These are phyloP conservation scores for Hydnomerulius pinastri DNA, from an alignment of 768 basidiomycete species.

Conservation along the genomic window DNA sequence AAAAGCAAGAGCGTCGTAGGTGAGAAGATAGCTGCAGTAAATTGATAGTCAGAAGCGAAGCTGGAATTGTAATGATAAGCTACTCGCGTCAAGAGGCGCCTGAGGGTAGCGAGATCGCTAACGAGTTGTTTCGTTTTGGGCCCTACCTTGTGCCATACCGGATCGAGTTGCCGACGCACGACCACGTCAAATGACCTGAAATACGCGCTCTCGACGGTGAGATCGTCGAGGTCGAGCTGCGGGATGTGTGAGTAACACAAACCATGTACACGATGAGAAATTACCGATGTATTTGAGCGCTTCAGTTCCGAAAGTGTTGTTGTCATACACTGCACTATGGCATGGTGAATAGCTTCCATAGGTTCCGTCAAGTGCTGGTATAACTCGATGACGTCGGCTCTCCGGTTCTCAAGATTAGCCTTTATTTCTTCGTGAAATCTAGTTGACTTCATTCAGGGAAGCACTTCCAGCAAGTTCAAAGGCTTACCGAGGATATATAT, in stretches of 20 bases:
- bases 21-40: slow-evolving; percentile 61
- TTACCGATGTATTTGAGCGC: slow-evolving; percentile 75
- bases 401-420: slow-evolving; percentile 74
- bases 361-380: slow-evolving; percentile 80
- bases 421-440: slow-evolving; percentile 94
- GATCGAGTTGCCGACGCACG: slow-evolving; percentile 86
- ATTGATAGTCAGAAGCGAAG: not conserved
- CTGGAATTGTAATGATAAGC: not conserved
- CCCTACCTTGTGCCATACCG: slow-evolving; percentile 97
- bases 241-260: not conserved
- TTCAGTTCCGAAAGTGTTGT: slow-evolving; percentile 88
- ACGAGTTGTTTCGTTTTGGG: slow-evolving; percentile 91
- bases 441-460: not conserved
- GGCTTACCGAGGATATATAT: slow-evolving; percentile 85
- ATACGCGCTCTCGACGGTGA: slow-evolving; percentile 90
- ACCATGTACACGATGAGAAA: slow-evolving; percentile 2
- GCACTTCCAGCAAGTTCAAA: not conserved
- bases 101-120: slow-evolving; percentile 79
- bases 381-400: slow-evolving; percentile 91
- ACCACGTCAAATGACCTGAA: slow-evolving; percentile 90
- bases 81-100: slow-evolving; percentile 77
- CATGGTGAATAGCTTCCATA: slow-evolving; percentile 92
- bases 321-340: slow-evolving; percentile 93
- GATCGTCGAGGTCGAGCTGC: slow-evolving; percentile 91
- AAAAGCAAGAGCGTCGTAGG: slow-evolving; percentile 90